Conservation (phyloP, 179 eudicot genomes). For the Patellifolia procumbens region DNA sequence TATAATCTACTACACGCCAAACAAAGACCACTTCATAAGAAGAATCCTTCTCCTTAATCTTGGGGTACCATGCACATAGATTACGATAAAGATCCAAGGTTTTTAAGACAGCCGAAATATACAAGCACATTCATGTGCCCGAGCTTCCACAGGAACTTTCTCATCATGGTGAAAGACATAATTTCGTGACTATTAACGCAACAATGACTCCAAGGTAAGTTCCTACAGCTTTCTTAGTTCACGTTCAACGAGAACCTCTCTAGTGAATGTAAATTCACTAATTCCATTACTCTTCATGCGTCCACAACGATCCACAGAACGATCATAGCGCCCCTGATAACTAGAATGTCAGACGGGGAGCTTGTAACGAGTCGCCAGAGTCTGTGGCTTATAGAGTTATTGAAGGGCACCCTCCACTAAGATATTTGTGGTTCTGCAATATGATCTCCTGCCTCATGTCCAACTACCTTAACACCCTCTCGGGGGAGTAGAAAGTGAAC, state of each 20-base stretch:
- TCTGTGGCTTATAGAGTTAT: not conserved
- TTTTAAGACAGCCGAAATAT: not conserved
- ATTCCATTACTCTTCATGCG: not conserved
- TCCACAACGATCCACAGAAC: not conserved
- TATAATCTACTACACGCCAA: not conserved
- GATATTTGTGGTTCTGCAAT: slow-evolving; percentile 3
- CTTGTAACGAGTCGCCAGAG: not conserved
- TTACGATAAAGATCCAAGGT: not conserved
- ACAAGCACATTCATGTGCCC: not conserved
- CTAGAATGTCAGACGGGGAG: not conserved
- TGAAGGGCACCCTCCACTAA: slow-evolving; percentile 10
- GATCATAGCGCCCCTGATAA: not conserved
- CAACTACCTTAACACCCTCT: no score
- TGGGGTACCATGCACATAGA: not conserved
- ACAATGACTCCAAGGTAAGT: slow-evolving; percentile 15
- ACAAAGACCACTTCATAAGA: not conserved
- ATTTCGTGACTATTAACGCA: not conserved
- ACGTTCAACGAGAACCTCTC: not conserved
- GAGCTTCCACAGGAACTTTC: not conserved
- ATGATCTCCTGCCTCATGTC: no score
- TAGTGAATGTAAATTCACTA: slow-evolving; percentile 1
- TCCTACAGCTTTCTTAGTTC: slow-evolving; percentile 1
- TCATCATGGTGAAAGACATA: not conserved
- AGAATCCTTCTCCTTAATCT: not conserved
- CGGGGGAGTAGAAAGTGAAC: no score